These are phyloP conservation scores for Turnera subulata DNA, from an alignment of 345 rosid genomes.

Conservation along the genomic window DNA sequence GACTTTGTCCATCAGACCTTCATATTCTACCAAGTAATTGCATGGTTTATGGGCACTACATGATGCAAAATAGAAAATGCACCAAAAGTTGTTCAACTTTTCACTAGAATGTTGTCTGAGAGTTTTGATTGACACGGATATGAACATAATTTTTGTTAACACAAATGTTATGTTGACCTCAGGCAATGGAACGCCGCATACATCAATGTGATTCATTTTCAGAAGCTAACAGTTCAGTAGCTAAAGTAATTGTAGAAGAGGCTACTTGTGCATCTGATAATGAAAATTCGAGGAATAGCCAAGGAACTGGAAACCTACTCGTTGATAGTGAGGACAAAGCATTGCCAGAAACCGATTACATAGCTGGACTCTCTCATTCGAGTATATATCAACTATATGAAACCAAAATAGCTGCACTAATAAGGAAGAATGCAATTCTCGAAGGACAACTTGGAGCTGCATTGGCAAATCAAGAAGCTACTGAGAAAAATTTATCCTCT, in stretches of 20 bases:
- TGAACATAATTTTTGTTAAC: neutral
- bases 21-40: no score
- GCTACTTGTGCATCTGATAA: slow-evolving; percentile 36
- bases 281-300: slow-evolving; percentile 36
- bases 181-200: slow-evolving; percentile 43
- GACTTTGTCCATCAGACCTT: no score
- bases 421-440: slow-evolving; percentile 62
- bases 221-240: slow-evolving; percentile 28
- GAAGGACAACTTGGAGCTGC: slow-evolving; percentile 82
- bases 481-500: slow-evolving; percentile 71
- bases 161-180: slow-evolving; percentile 23
- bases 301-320: slow-evolving; percentile 36
- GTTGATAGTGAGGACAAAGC: slow-evolving; percentile 38
- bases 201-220: slow-evolving; percentile 34
- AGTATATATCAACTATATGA: slow-evolving; percentile 70
- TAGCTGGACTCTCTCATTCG: slow-evolving; percentile 46
- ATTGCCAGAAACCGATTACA: slow-evolving; percentile 44
- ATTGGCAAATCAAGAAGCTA: slow-evolving; percentile 56
- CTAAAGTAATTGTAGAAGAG: slow-evolving; percentile 51
- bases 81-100: no score
- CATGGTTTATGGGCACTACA: no score
- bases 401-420: slow-evolving; percentile 60
- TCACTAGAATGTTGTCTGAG: no score
- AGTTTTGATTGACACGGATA: neutral
- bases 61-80: no score